These are phyloP conservation scores for Suillus ampliporus DNA, from an alignment of 768 basidiomycete genomes.

Conservation along the genomic window DNA sequence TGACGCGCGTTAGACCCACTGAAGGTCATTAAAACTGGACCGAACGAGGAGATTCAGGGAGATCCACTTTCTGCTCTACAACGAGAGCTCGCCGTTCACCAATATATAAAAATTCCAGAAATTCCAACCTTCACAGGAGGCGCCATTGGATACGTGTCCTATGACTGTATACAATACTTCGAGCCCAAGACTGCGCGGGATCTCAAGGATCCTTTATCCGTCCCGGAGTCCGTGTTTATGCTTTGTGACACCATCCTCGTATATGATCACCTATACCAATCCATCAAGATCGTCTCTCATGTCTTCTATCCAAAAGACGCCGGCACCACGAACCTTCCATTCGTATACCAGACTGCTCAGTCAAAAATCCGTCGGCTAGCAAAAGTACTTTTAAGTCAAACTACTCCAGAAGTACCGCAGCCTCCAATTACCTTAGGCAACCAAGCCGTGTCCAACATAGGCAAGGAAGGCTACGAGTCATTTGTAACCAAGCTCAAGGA, in stretches of 20 bases:
- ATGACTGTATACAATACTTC: conserved; percentile 96
- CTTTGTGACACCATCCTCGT: conserved; percentile 93
- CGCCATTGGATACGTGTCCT: conserved; percentile 96
- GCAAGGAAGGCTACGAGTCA: conserved; percentile 87
- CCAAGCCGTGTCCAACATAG: conserved; percentile 86
- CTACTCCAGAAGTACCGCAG: conserved; percentile 71
- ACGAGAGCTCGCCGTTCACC: conserved; percentile 83
- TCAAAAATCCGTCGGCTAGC: conserved; percentile 84
- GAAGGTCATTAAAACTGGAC: conserved; percentile 90
- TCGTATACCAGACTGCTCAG: conserved; percentile 89
- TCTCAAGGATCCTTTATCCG: conserved; percentile 77
- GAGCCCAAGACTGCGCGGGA: conserved; percentile 89
- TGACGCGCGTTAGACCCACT: conserved; percentile 71
- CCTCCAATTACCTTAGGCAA: conserved; percentile 65
- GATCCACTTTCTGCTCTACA: conserved; percentile 89
- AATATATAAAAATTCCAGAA: conserved; percentile 91
- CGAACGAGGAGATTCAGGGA: conserved; percentile 78
- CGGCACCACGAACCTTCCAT: conserved; percentile 69
- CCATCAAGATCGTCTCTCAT: conserved; percentile 94
- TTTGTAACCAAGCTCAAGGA: conserved; percentile 94
- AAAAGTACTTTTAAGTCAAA: conserved; percentile 58
- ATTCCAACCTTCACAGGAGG: conserved; percentile 96
- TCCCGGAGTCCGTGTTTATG: conserved; percentile 98
- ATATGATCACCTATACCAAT: conserved; percentile 97
- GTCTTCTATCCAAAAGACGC: conserved; percentile 83